Evolutionary conservation across 768 basidiomycete genomes (phyloP), one percentile per base, ranked within the genome.

Genomic region (Dioszegia hungarica): DNA sequence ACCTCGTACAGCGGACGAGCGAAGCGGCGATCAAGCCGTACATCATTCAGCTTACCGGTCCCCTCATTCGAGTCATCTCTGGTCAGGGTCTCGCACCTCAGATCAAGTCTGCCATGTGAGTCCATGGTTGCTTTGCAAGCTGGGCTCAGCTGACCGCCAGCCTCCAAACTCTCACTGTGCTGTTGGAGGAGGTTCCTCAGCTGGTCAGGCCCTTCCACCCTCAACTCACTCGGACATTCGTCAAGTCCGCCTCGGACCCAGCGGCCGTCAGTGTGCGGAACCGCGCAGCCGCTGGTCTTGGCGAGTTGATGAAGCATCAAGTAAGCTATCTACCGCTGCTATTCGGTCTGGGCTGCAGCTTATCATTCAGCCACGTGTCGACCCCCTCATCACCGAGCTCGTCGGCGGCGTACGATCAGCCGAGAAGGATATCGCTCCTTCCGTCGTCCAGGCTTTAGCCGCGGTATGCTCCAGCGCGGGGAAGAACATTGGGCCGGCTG

Each of bases 151-250:
- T 64, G 46, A 64, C 44, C 1, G 33, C 0, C 48, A 77, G 76
- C 63, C 81, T 99, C 28, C 83, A 82, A 31, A 89, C 93, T 5
- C 82, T 99, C 47, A 83, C 85, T 0, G 83, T 85, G 20, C 89
- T 97, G 84, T 80, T 98, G 39, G 84, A 85, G 61, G 82, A 83
- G 41, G 92, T 95, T 22, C 92, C 93, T 0, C 79, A 81, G 3
- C 89, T 94, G 64, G 90, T 98, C 65, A 90, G 89, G 75, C 94
- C 94, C 2, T 98, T 98, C 85, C 97, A 97, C 82, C 95, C 94
- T 1, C 95, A 98, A 68, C 78, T 98, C 31, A 94, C 97, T 68
- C 84, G 93, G 31, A 97, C 92, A 0, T 97, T 98, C 68, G 88
- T 95, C 73, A 98, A 98, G 78, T 88, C 90, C 40, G 82, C 87